Percentiles rank a stretch among this genome's conserved stretches.
Conservation (phyloP, 176 grass and related monocot genomes). For the Oryza meridionalis region DNA sequence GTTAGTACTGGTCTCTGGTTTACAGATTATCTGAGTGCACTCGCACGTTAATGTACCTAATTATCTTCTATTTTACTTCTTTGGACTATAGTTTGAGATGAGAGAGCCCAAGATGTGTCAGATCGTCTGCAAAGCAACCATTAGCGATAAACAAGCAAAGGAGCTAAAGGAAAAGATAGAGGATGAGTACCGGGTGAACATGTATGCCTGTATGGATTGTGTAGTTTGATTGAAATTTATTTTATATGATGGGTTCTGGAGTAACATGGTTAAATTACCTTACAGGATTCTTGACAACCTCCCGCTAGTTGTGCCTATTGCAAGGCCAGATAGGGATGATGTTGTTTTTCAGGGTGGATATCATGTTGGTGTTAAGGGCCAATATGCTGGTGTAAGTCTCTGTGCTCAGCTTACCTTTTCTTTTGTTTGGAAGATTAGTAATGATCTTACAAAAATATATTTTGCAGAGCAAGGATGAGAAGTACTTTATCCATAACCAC, state of each 20-base stretch:
- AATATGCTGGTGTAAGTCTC: conserved; percentile 47
- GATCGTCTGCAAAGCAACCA: conserved; percentile 22
- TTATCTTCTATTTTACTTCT: neutral
- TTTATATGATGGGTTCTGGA: neutral
- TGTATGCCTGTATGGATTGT: conserved; percentile 10
- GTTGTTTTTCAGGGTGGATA: conserved; percentile 45
- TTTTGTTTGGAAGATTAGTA: neutral
- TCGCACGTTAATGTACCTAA: neutral
- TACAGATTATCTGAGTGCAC: neutral
- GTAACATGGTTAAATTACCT: neutral
- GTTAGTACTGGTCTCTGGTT: conserved; percentile 29
- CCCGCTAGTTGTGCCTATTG: conserved; percentile 32
- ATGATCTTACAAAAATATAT: conserved; percentile 33
- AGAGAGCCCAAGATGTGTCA: conserved; percentile 41
- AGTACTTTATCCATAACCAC: conserved; percentile 48
- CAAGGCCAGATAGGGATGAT: conserved; percentile 30
- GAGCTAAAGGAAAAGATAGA: conserved; percentile 54
- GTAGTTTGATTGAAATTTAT: neutral
- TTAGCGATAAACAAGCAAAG: conserved; percentile 39
- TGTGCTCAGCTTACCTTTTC: neutral
- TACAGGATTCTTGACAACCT: conserved; percentile 50
- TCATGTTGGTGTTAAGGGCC: conserved; percentile 49
- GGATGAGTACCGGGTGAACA: conserved; percentile 41
- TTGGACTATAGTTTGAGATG: conserved; percentile 40
- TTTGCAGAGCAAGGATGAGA: conserved; percentile 49